A percentile compares a stretch with the other conserved stretches of the same genome.
These are phyloP conservation scores for Begonia peltatifolia DNA, from an alignment of 306 rosid genomes.

Conservation along the genomic window DNA sequence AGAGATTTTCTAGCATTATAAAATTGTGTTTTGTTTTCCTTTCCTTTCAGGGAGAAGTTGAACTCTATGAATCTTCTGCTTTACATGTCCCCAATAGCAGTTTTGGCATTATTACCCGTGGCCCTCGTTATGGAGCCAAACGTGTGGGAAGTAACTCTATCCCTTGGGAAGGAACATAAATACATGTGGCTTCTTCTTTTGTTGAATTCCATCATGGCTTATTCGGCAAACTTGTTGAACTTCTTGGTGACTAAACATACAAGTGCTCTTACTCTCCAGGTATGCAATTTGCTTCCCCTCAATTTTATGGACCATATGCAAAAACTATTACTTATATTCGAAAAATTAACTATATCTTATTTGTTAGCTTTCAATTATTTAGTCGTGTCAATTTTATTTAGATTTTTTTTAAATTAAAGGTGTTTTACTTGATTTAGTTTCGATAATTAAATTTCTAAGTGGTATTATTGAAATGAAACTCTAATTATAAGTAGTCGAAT, in stretches of 20 bases:
- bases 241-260: conserved; percentile 98
- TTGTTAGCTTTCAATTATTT: too few relatives aligned
- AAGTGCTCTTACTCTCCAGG: conserved; percentile 94
- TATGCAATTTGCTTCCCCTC: conserved; percentile 7
- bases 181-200: conserved; percentile 83
- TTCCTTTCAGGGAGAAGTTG: conserved; percentile 70
- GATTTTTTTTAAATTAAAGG: too few relatives aligned
- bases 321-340: too few relatives aligned
- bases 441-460: too few relatives aligned
- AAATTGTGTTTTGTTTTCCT: neutral
- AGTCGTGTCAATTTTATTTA: too few relatives aligned
- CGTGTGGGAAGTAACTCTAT: conserved; percentile 40
- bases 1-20: too few relatives aligned
- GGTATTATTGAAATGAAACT: too few relatives aligned
- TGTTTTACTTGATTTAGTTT: too few relatives aligned
- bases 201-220: conserved; percentile 71
- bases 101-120: conserved; percentile 64
- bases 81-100: conserved; percentile 87
- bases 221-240: conserved; percentile 80
- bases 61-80: conserved; percentile 93
- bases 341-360: too few relatives aligned
- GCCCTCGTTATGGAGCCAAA: conserved; percentile 89
- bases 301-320: too few relatives aligned
- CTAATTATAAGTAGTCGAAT: too few relatives aligned
- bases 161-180: conserved; percentile 62